Evolutionary conservation across 1,284 basidiomycete genomes (phyloP).

Genomic region (Fomitopsis betulina): DNA sequence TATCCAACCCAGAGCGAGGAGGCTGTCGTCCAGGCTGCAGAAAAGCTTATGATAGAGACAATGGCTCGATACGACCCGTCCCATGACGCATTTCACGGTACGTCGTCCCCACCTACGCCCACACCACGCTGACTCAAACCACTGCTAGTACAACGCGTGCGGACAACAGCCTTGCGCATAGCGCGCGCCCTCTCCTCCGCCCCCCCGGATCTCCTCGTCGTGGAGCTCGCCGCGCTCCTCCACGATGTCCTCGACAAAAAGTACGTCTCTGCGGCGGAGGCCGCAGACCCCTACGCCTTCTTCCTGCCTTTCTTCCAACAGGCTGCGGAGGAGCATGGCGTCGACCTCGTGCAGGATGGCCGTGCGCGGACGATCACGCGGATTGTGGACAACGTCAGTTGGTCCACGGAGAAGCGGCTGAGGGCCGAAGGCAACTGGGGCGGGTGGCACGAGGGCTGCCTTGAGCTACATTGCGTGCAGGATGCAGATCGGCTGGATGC

Average conservation of each 20-base stretch:
- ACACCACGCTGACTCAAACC: background rate
- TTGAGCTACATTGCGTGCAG: constrained; percentile 87
- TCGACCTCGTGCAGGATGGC: constrained; percentile 58
- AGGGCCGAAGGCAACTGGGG: constrained; percentile 50
- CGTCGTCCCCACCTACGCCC: constrained; percentile 17
- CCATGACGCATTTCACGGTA: constrained; percentile 87
- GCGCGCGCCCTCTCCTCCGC: constrained; percentile 41
- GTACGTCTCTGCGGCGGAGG: constrained; percentile 59
- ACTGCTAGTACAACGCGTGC: constrained; percentile 71
- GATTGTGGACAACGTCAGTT: constrained; percentile 82
- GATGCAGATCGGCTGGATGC: constrained; percentile 92
- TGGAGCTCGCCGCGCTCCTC: constrained; percentile 83
- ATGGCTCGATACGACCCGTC: constrained; percentile 88
- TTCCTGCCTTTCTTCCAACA: constrained; percentile 65
- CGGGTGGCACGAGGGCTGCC: constrained; percentile 72
- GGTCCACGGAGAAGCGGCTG: constrained; percentile 80
- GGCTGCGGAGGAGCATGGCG: constrained; percentile 31
- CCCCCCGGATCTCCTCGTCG: constrained; percentile 62
- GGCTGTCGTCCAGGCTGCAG: constrained; percentile 51
- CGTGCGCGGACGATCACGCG: constrained; percentile 50
- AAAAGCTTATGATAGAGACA: constrained; percentile 66
- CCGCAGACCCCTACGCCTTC: constrained; percentile 58
- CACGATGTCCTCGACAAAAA: constrained; percentile 90
- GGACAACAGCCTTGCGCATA: constrained; percentile 69
- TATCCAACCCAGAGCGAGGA: constrained; percentile 37